These are phyloP conservation scores for Atkinsonella hypoxylon DNA, from an alignment of 2,329 filamentous ascomycete species.

Conservation along the genomic window DNA sequence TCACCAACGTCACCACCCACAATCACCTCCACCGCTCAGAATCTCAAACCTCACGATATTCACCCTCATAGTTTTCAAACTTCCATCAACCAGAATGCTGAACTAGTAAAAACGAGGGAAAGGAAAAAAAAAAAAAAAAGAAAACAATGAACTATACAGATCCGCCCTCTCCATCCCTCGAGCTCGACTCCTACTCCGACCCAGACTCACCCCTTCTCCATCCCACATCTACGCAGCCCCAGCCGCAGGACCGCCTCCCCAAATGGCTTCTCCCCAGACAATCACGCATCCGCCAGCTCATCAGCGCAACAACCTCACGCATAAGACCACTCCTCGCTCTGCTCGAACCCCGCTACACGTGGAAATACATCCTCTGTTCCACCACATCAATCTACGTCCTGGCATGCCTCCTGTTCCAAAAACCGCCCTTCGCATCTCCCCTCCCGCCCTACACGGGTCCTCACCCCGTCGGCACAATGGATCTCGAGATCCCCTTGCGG, in stretches of 20 bases:
- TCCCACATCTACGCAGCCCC: not conserved
- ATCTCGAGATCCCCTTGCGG: slow-evolving; percentile 32
- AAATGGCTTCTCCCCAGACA: slow-evolving; percentile 2
- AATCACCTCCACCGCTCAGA: not conserved
- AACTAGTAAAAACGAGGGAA: too few species aligned
- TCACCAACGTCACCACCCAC: not conserved
- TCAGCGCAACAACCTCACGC: not conserved
- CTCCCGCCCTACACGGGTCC: slow-evolving; percentile 32
- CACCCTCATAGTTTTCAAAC: not conserved
- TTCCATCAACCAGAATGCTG: not conserved
- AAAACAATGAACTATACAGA: not conserved
- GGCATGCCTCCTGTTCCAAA: slow-evolving; percentile 26
- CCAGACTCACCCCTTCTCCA: slow-evolving; percentile 6
- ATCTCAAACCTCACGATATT: not conserved
- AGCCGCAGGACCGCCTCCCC: not conserved
- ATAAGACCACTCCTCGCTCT: not conserved
- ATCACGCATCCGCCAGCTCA: not conserved
- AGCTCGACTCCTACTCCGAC: slow-evolving; percentile 5
- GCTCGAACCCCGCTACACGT: not conserved
- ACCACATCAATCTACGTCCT: slow-evolving; percentile 20
- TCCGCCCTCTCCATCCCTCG: not conserved
- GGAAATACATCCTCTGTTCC: not conserved
- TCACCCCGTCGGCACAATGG: slow-evolving; percentile 32
- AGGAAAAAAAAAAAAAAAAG: too few species aligned
- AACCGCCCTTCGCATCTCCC: slow-evolving; percentile 30